Base-by-base conservation (phyloP, 1,284 basidiomycete species). In the Pyrrhoderma noxium region DNA sequence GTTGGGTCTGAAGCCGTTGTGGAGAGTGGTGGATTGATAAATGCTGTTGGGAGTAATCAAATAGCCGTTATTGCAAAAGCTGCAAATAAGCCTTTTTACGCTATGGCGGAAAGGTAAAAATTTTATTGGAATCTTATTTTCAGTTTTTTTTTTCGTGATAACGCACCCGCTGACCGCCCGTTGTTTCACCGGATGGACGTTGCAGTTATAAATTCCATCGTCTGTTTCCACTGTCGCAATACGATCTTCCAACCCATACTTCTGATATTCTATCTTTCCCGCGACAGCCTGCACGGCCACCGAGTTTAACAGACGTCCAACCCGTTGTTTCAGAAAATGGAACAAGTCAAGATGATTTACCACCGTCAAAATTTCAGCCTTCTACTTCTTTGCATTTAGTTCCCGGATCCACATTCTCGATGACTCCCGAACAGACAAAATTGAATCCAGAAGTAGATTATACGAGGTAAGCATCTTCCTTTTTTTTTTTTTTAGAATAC, bases 1-100 rank as follows among this genome's bases (percentile, higher is more conserved):
- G 92, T 98, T 21, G 95, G 95, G 8, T 93, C 93, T 21, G 95
- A 99, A 70, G 95, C 94, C 4, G 94, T 99, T 13, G 93, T 95
- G 2, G 94, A 98, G 68, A 91, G 87, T 58, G 94, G 89, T 43
- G 90, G 90, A 8, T 70, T 93, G 55, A 81, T 93, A 58, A 92
- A 93, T 63, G 89, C 88, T 27, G 88, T 93, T 41, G 95, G 94
- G 43, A 94, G 92, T 58, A 94, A 93, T 68, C 93, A 97, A 67
- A 92, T 98, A 62, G 96, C 94, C 2, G 86, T 98, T 59, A 89
- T 97, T 54, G 95, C 96, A 50, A 94, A 94, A 68, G 86, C 90
- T 31, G 82, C 87, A 52, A 89, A 93, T 61, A 97, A 95, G 65
- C 95, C 96, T 2, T 93, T 99, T 65, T 99, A 97, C 69, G 93